Evolutionary conservation across 805 yeast genomes (phyloP), one percentile per base, ranked within the genome.

Genomic region (Danielia reshetovae): DNA sequence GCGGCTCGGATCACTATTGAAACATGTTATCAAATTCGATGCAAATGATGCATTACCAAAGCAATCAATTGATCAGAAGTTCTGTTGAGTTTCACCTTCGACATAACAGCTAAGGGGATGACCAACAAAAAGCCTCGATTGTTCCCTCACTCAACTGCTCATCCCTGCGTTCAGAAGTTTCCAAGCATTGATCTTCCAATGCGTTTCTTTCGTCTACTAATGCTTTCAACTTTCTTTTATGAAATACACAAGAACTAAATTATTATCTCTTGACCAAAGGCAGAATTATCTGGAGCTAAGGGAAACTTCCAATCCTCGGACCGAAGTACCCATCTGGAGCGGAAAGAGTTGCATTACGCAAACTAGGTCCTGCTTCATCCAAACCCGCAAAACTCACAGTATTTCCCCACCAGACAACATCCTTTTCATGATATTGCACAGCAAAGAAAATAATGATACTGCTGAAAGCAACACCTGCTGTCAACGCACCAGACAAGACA

Each of bases 391-490:
- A 49, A 0, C 51, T 26, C 9, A 67, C 58, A 16, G 35, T 39
- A 31, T 52, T 53, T 14, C 55, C 55, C 55, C 55, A 51, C 55
- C 55, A 51, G 27, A 18, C 31, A 24, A 61, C 45, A 18, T 39
- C 31, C 36, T 53, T 59, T 27, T 46, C 55, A 30, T 60, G 54
- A 35, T 59, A 62, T 35, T 57, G 57, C 4, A 61, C 66, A 2
- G 67, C 61, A 41, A 62, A 62, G 51, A 60, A 62, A 19, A 62
- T 57, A 35, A 62, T 60, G 35, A 62, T 47, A 11, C 56, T 42
- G 43, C 58, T 42, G 33, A 60, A 60, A 11, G 66, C 68, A 26
- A 61, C 51, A 30, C 67, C 68, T 2, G 64, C 57, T 26, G 42
- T 39, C 49, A 61, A 45, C 12, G 52, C 60, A 18, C 58, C 60